phyloP scores from a whole-genome alignment of 169 alveolate genomes.

The Eimeria praecox region DNA sequence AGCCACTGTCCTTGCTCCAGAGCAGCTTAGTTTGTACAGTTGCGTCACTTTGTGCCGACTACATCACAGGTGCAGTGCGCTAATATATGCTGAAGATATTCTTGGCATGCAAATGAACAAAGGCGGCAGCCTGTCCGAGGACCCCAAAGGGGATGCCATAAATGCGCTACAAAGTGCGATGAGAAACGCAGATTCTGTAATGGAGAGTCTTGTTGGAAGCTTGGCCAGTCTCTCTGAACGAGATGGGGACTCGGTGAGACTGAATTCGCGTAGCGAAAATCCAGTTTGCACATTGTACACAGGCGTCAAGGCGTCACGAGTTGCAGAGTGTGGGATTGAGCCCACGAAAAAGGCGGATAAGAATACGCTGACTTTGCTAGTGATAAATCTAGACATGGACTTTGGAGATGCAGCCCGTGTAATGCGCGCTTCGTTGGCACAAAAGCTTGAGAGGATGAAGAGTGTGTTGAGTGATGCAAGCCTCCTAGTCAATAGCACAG shows the following conservation, averaged over 20 bases:
- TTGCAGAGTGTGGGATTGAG: conserved; percentile 35
- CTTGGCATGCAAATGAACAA: not conserved
- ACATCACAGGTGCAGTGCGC: conserved; percentile 37
- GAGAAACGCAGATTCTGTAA: not conserved
- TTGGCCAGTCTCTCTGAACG: not conserved
- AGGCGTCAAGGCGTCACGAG: conserved; percentile 51
- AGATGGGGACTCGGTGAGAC: not conserved
- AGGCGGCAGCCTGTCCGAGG: not conserved
- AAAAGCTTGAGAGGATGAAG: not conserved
- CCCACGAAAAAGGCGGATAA: not conserved
- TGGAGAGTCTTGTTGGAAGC: not conserved
- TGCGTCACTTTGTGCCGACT: conserved; percentile 54
- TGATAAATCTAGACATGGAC: conserved; percentile 1
- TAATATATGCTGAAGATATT: conserved; percentile 51
- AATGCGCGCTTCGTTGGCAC: conserved; percentile 51
- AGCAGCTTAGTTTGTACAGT: conserved; percentile 43
- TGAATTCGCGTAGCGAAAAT: not conserved
- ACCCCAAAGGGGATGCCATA: not conserved
- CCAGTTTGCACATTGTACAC: conserved; percentile 67
- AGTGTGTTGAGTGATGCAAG: conserved; percentile 1
- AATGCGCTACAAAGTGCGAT: not conserved
- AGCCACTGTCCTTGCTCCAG: conserved; percentile 38
- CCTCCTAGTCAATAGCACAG: not conserved
- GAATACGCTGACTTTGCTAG: conserved; percentile 21
- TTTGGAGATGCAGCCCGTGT: conserved; percentile 42